Evolutionary conservation across 495 filamentous ascomycete genomes (phyloP).

Genomic region (Hypoxylon fragiforme): DNA sequence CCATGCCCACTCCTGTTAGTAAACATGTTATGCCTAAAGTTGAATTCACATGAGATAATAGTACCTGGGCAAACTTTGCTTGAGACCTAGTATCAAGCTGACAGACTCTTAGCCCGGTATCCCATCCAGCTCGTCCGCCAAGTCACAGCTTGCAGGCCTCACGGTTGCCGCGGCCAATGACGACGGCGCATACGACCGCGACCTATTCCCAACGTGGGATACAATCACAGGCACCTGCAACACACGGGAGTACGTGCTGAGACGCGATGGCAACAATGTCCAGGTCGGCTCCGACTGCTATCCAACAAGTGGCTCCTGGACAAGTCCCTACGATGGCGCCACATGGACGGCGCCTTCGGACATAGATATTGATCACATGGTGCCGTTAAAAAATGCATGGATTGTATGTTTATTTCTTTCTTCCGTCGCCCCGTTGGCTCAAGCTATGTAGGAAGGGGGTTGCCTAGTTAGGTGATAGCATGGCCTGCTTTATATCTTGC

Average conservation of each 20-base stretch:
- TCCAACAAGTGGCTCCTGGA: constrained; percentile 63
- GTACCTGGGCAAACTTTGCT: too few species aligned
- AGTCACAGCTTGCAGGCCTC: constrained; percentile 56
- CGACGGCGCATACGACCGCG: constrained; percentile 59
- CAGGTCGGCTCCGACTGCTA: constrained; percentile 54
- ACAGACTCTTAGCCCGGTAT: constrained; percentile 55
- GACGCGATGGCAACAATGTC: constrained; percentile 67
- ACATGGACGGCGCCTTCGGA: constrained; percentile 68
- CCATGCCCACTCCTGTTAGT: constrained; percentile 41
- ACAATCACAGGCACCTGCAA: constrained; percentile 65
- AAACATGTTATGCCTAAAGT: background rate
- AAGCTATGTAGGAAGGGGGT: background rate
- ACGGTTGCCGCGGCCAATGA: constrained; percentile 57
- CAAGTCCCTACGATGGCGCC: constrained; percentile 67
- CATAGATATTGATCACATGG: constrained; percentile 76
- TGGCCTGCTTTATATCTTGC: too few species aligned
- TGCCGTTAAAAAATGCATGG: constrained; percentile 76
- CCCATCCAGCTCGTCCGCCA: constrained; percentile 57
- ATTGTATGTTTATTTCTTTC: constrained; percentile 47
- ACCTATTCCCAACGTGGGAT: constrained; percentile 70
- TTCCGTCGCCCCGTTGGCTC: background rate
- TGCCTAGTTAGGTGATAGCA: too few species aligned
- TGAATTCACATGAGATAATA: too few species aligned
- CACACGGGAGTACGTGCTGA: constrained; percentile 64
- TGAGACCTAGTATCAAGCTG: too few species aligned